These are phyloP conservation scores for Nakazawaea holstii DNA, from an alignment of 805 yeast genomes.

Conservation along the genomic window DNA sequence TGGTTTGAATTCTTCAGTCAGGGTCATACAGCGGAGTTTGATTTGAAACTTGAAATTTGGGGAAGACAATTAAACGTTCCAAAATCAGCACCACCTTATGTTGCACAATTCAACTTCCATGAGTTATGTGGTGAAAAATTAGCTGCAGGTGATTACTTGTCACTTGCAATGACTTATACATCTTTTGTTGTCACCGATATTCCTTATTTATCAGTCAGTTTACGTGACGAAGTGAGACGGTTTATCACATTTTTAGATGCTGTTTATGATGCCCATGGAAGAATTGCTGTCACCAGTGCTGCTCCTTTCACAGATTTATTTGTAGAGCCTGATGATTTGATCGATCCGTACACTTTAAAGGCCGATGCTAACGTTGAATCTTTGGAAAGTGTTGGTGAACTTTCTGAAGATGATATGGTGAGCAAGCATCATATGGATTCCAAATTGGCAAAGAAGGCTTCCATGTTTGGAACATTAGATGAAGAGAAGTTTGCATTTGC, in stretches of 20 bases:
- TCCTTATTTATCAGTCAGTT: slow-evolving; percentile 74
- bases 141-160: slow-evolving; percentile 92
- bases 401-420: slow-evolving; percentile 51
- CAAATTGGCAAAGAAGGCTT: slow-evolving; percentile 62
- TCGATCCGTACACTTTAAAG: slow-evolving; percentile 36
- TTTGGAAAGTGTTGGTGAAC: slow-evolving; percentile 18
- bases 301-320: slow-evolving; percentile 81
- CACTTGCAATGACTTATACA: slow-evolving; percentile 69
- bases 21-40: slow-evolving; percentile 36
- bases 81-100: slow-evolving; percentile 64
- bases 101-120: slow-evolving; percentile 85
- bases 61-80: slow-evolving; percentile 82
- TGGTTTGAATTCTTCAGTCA: slow-evolving; percentile 84
- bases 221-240: slow-evolving; percentile 80
- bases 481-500: slow-evolving; percentile 97
- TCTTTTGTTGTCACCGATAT: slow-evolving; percentile 89
- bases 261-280: slow-evolving; percentile 85
- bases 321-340: slow-evolving; percentile 70
- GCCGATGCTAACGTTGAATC: slow-evolving; percentile 20
- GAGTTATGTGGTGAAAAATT: slow-evolving; percentile 83
- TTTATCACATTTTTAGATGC: slow-evolving; percentile 95
- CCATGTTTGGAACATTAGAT: slow-evolving; percentile 75
- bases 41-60: slow-evolving; percentile 62
- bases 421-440: slow-evolving; percentile 74
- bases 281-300: slow-evolving; percentile 84